phyloP scores from a whole-genome alignment of 306 rosid genomes.

The Begonia peltatifolia region DNA sequence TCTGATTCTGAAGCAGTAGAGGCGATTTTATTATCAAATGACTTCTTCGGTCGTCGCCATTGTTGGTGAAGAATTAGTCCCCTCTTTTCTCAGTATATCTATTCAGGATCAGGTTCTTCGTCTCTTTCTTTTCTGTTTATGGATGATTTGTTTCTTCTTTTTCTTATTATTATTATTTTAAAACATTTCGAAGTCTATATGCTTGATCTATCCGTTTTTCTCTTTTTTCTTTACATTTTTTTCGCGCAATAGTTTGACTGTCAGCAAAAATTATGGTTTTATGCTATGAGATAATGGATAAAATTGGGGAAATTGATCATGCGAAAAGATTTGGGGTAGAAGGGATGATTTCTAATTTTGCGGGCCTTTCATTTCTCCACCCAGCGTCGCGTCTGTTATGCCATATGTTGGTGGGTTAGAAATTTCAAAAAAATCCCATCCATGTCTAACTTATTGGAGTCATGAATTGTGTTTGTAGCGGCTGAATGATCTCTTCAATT shows the following conservation, averaged over 20 bases:
- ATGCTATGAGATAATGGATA: neutral
- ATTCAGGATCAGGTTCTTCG: constrained; percentile 22
- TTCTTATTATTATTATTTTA: neutral
- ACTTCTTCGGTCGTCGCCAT: constrained; percentile 19
- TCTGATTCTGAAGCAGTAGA: neutral
- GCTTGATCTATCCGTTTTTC: neutral
- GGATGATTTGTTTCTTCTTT: neutral
- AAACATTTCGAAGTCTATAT: neutral
- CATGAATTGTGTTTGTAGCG: neutral
- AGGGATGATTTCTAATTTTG: neutral
- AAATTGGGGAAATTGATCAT: neutral
- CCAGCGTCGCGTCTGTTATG: no score
- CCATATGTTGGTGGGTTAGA: no score
- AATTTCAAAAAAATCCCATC: neutral
- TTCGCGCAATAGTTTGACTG: neutral
- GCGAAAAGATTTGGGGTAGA: neutral
- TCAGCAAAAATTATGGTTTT: no score
- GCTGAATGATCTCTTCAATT: neutral
- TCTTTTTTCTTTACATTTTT: neutral
- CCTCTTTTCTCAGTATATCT: constrained; percentile 3
- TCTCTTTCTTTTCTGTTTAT: neutral
- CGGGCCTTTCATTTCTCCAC: neutral
- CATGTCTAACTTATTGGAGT: neutral
- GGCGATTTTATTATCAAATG: constrained; percentile 8
- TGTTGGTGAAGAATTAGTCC: constrained; percentile 11